phyloP scores from a whole-genome alignment of 352 stramenopile genomes.

The Phytophthora pistaciae region DNA sequence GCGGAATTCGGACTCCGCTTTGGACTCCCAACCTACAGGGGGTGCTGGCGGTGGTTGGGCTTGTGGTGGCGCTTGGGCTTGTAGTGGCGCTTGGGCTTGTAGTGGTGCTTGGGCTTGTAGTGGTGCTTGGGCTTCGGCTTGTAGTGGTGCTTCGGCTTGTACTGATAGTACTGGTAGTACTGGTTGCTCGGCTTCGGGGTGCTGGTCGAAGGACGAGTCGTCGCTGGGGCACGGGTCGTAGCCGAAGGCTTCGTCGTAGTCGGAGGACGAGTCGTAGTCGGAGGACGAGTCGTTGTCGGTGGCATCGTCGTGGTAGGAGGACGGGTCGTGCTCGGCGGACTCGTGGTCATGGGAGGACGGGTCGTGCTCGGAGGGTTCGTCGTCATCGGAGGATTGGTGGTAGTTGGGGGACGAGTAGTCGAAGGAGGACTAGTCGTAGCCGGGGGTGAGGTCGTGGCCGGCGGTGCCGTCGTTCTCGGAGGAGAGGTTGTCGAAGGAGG shows the following conservation, averaged over 20 bases:
- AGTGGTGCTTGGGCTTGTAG: slow-evolving; percentile 3
- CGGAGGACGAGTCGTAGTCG: background rate
- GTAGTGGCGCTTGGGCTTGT: background rate
- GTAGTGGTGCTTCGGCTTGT: slow-evolving; percentile 5
- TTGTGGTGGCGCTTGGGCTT: background rate
- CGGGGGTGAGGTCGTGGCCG: background rate
- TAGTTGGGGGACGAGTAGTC: slow-evolving; percentile 36
- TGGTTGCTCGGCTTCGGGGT: slow-evolving; percentile 4
- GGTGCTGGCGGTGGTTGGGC: background rate
- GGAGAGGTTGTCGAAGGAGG: background rate
- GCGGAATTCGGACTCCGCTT: background rate
- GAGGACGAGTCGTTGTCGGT: background rate
- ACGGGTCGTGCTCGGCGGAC: background rate
- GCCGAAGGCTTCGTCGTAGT: background rate
- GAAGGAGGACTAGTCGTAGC: background rate
- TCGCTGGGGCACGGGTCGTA: background rate
- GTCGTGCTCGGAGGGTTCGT: background rate
- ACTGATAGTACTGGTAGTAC: slow-evolving; percentile 7
- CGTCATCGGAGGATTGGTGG: background rate
- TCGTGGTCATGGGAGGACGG: background rate
- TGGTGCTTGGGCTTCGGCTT: slow-evolving; percentile 3
- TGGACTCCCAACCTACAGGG: background rate
- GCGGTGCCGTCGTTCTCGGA: background rate
- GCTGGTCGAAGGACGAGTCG: background rate
- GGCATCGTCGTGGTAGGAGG: background rate